Base-by-base conservation (phyloP, 139 green algal species). In the Desmodesmus armatus region DNA sequence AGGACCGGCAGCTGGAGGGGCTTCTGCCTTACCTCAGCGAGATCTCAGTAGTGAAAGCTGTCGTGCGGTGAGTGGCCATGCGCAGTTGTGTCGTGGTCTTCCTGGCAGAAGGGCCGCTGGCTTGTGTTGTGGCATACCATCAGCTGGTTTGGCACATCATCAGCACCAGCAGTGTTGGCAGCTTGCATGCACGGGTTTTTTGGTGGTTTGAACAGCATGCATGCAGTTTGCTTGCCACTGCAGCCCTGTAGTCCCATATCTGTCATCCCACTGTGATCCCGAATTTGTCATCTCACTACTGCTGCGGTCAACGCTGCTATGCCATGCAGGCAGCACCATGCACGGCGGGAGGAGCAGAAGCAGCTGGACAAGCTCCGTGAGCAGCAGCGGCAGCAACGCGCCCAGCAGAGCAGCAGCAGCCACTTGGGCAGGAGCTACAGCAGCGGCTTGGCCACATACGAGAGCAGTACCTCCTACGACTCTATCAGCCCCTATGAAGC, bases 21-120 rank as follows among this genome's bases (percentile, higher is more conserved):
- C 31, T 72, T 33, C 41, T 43, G 11, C 73, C 73, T 2, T 82
- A 82, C 55, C 71, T 82, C 55, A 65, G 41, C 21, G 76, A 82
- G 76, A 53, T 82, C 25, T 19, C 39, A 17, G 76, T 82, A 37
- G 76, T 82, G 55, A 82, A 82, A 17, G 55, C 76, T 25, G 76
- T 82, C 19, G 76, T 82, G 11, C 53, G 76, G 76, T 82, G 76
- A 66, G 23, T 55, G 63, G 35, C 35, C 6, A 40, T 44, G 19
- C 62, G 4, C 29, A 43, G 63, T 31, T 35, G 63, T 5, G n/a
- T n/a, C n/a, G n/a, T n/a, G n/a, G n/a, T n/a, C n/a, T n/a, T n/a
- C n/a, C n/a, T n/a, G n/a, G n/a, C n/a, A n/a, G n/a, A n/a, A n/a
- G n/a, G n/a, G n/a, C n/a, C n/a, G n/a, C 35, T 1, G n/a, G 17